Percentiles rank a stretch among this genome's conserved stretches.
phyloP scores from a whole-genome alignment of 176 grass and related monocot species.

The Juncus effusus region DNA sequence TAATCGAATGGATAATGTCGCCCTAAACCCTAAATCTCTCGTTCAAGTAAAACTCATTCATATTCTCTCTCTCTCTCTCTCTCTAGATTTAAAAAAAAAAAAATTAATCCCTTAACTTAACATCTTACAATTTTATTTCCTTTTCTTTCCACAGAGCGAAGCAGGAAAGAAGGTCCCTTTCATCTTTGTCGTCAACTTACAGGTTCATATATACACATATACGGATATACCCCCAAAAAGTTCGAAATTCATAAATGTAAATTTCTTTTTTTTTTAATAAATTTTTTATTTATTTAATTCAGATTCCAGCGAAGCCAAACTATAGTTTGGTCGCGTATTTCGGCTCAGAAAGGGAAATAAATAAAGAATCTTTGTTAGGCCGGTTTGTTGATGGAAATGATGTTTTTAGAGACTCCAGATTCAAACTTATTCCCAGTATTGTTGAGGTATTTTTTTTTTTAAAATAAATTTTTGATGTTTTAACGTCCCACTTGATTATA shows the following conservation, averaged over 20 bases:
- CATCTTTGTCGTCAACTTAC: slow-evolving; percentile 86
- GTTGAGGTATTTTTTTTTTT: slow-evolving; percentile 64
- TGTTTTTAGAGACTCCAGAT: slow-evolving; percentile 78
- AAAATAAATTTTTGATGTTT: slow-evolving; percentile 5
- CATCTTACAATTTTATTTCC: slow-evolving; percentile 1
- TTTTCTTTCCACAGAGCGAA: slow-evolving; percentile 63
- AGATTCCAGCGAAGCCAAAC: slow-evolving; percentile 95
- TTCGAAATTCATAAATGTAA: slow-evolving; percentile 1
- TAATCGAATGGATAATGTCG: slow-evolving; percentile 69
- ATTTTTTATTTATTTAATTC: slow-evolving; percentile 34
- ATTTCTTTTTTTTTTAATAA: slow-evolving; percentile 12
- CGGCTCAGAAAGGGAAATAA: slow-evolving; percentile 64
- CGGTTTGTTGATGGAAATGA: slow-evolving; percentile 88
- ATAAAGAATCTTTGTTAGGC: slow-evolving; percentile 74
- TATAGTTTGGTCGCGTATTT: slow-evolving; percentile 92
- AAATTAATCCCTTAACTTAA: too few relatives aligned
- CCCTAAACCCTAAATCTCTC: slow-evolving; percentile 80
- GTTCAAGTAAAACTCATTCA: slow-evolving; percentile 57
- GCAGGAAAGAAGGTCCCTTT: slow-evolving; percentile 85
- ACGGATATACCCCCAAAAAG: slow-evolving; percentile 22
- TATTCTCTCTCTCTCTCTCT: not conserved
- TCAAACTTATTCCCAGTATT: slow-evolving; percentile 98
- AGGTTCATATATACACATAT: slow-evolving; percentile 42
- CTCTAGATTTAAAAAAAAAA: too few relatives aligned
- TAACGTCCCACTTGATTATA: too few relatives aligned